phyloP scores from a whole-genome alignment of 2,329 filamentous ascomycete species.

The Mollisia scopiformis region DNA sequence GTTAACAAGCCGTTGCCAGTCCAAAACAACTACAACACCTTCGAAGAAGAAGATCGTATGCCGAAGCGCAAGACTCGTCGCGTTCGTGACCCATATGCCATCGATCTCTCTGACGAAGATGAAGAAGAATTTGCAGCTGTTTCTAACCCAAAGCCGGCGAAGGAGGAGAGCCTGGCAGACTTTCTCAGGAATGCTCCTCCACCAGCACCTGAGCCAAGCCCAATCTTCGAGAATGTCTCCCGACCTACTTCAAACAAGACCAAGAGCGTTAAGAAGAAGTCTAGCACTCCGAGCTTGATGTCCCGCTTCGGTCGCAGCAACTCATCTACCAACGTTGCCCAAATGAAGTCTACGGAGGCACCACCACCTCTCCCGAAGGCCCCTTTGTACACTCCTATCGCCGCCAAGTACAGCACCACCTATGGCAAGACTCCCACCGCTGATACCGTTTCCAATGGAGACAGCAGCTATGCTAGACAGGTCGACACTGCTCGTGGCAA shows the following conservation, averaged over 20 bases:
- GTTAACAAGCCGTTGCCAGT: constrained; percentile 37
- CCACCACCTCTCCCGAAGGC: constrained; percentile 40
- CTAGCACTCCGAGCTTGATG: constrained; percentile 64
- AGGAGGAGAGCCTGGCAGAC: constrained; percentile 70
- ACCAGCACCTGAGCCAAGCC: constrained; percentile 53
- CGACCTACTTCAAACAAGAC: constrained; percentile 26
- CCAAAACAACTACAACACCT: constrained; percentile 20
- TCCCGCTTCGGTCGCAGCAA: constrained; percentile 52
- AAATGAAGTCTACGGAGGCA: background rate
- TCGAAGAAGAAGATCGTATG: constrained; percentile 46
- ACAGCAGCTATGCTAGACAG: constrained; percentile 32
- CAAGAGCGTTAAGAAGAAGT: constrained; percentile 62
- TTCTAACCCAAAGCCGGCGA: constrained; percentile 25
- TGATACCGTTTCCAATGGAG: constrained; percentile 38
- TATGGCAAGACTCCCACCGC: constrained; percentile 49
- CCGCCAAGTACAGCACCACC: constrained; percentile 53
- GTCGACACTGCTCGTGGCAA: constrained; percentile 29
- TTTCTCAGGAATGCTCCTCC: constrained; percentile 73
- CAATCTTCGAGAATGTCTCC: constrained; percentile 20
- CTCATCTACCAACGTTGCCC: constrained; percentile 29
- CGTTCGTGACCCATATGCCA: constrained; percentile 89
- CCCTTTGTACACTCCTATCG: constrained; percentile 34
- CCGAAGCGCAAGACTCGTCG: constrained; percentile 76
- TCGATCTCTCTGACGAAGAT: constrained; percentile 66
- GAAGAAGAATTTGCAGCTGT: constrained; percentile 29